Conservation (phyloP, 805 yeast species). For the Blastobotrys americana region DNA sequence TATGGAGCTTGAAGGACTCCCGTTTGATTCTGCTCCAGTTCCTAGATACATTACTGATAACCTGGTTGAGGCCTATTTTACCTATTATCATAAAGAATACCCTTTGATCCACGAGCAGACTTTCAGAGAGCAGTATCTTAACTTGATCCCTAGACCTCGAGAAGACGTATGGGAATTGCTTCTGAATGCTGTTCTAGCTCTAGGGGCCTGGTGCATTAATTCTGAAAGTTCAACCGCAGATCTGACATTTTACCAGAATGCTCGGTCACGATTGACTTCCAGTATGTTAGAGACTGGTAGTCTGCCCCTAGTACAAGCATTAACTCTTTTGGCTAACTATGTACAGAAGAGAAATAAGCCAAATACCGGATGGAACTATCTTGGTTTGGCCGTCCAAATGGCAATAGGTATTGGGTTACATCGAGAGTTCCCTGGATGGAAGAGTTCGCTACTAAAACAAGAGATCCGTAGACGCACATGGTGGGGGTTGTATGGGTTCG, state of each 20-base stretch:
- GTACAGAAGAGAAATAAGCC: constrained; percentile 59
- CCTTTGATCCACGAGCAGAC: constrained; percentile 54
- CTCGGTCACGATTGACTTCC: constrained; percentile 39
- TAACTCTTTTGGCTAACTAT: constrained; percentile 51
- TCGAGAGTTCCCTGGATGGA: constrained; percentile 43
- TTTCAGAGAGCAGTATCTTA: constrained; percentile 42
- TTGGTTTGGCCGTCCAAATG: constrained; percentile 60
- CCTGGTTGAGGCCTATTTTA: constrained; percentile 46
- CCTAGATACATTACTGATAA: constrained; percentile 26
- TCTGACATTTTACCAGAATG: constrained; percentile 48
- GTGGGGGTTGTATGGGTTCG: constrained; percentile 63
- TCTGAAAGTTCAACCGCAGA: constrained; percentile 49
- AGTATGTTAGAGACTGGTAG: constrained; percentile 56
- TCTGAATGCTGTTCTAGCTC: constrained; percentile 49
- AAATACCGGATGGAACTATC: constrained; percentile 61
- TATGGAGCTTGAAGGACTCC: constrained; percentile 4
- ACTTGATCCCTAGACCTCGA: constrained; percentile 36
- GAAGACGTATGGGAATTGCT: constrained; percentile 47
- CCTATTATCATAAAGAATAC: constrained; percentile 52
- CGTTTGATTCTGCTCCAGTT: constrained; percentile 10
- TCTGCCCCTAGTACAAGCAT: constrained; percentile 44
- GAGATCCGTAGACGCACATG: constrained; percentile 56
- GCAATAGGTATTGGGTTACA: constrained; percentile 59
- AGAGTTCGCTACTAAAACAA: constrained; percentile 37
- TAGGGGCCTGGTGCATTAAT: constrained; percentile 63